Evolutionary conservation across 2,329 filamentous ascomycete species (phyloP), one percentile per base, ranked within the genome.

Genomic region (Diaporthe longicolla): DNA sequence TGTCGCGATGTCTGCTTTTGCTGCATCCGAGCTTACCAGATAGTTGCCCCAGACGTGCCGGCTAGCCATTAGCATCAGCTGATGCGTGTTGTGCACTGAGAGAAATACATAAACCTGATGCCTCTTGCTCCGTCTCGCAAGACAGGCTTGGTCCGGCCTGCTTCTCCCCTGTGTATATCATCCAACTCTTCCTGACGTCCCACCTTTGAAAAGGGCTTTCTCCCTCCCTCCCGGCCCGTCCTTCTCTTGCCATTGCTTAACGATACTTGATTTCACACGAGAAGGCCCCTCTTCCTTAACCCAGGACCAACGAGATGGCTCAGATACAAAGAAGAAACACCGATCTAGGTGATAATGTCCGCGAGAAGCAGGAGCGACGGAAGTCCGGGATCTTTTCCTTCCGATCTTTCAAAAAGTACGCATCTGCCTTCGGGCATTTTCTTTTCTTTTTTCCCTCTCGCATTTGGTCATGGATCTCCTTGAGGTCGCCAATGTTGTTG

Each of bases 351-450:
- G 74, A 75, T 11, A 32, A 69, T 11, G 68, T 73, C 52, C 58
- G 54, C 54, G 73, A 74, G 54, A 71, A 50, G 24, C 50, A 37
- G 43, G 63, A 71, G 45, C 69, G 74, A 26, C 71, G 74, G 24
- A 75, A 74, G 72, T 75, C 74, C 19, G 74, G 74, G 4, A 74
- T 75, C 32, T 75, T 75, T 55, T 75, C 71, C 61, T 75, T 75
- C 32, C 61, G 74, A 8, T 71, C 72, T 24, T 75, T 75, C 72
- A 75, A 75, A 32, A 75, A 70, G 74, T 75, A 55, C 70, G 74
- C 73, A 52, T 61, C 19, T 1, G 26, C 52, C 24, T 71, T 40
- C 69, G n/a, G 29, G 24, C 9, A 48, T 48, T 43, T 43, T 43
- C 19, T 21, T 10, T 48, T 48, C 9, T 21, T 1, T 10, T 7